These are phyloP conservation scores for Lactarius sanguifluus DNA, from an alignment of 768 basidiomycete species.

Conservation along the genomic window DNA sequence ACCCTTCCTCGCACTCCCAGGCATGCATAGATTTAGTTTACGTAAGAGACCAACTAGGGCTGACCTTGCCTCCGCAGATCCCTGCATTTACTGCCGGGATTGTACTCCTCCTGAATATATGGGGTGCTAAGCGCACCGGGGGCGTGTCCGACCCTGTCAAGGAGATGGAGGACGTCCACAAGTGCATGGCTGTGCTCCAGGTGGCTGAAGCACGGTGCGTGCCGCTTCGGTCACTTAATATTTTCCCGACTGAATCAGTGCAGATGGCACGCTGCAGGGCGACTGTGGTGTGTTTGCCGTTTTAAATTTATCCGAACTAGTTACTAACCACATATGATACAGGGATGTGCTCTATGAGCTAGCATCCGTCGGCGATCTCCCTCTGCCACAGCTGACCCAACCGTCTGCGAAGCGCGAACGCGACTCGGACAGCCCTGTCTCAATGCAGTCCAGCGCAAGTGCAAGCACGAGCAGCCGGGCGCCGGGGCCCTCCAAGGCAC, in stretches of 20 bases:
- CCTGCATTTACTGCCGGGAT: slow-evolving; percentile 42
- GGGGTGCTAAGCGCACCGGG: slow-evolving; percentile 39
- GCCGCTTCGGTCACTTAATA: background rate
- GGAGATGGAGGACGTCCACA: slow-evolving; percentile 32
- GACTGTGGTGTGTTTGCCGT: slow-evolving; percentile 44
- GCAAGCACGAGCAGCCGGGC: slow-evolving; percentile 3
- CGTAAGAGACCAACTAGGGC: background rate
- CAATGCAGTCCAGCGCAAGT: slow-evolving; percentile 14
- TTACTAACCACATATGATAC: background rate
- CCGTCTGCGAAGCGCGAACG: slow-evolving; percentile 59
- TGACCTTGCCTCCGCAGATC: slow-evolving; percentile 29
- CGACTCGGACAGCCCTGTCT: slow-evolving; percentile 50
- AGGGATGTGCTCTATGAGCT: slow-evolving; percentile 77
- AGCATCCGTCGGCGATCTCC: slow-evolving; percentile 68
- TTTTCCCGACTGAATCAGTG: background rate
- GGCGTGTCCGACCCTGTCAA: slow-evolving; percentile 17
- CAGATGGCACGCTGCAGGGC: slow-evolving; percentile 51
- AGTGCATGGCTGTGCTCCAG: slow-evolving; percentile 28
- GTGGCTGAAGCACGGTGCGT: slow-evolving; percentile 24
- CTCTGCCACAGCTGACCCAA: slow-evolving; percentile 58
- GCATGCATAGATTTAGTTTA: background rate
- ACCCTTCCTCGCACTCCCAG: slow-evolving; percentile 26
- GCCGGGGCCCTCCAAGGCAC: background rate
- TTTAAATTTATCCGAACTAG: background rate
- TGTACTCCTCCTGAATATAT: slow-evolving; percentile 46